Evolutionary conservation across 345 rosid genomes (phyloP).

Genomic region (Lumnitzera littorea): DNA sequence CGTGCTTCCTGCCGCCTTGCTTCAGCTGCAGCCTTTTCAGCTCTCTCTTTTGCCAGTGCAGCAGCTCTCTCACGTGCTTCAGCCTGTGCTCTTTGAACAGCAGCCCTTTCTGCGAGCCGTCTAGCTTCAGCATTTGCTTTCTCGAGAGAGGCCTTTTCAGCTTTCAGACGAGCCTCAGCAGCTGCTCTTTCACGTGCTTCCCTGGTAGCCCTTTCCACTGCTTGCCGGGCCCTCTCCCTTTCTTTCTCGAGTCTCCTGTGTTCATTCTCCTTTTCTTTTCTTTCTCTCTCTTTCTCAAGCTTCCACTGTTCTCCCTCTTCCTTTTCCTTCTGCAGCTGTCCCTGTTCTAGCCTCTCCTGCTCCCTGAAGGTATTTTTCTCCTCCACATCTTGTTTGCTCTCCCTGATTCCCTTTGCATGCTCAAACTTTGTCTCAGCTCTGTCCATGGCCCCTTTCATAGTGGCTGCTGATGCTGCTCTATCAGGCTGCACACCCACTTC

Average conservation of each 20-base stretch:
- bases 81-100: constrained; percentile 20
- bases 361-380: constrained; percentile 25
- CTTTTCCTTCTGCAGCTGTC: constrained; percentile 16
- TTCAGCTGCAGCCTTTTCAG: constrained; percentile 26
- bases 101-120: constrained; percentile 25
- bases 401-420: constrained; percentile 28
- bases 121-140: constrained; percentile 23
- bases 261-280: constrained; percentile 33
- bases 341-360: constrained; percentile 23
- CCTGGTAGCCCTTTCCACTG: constrained; percentile 42
- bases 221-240: constrained; percentile 35
- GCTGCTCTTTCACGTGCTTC: constrained; percentile 51
- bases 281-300: constrained; percentile 21
- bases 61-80: constrained; percentile 20
- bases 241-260: constrained; percentile 28
- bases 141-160: constrained; percentile 29
- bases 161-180: constrained; percentile 25
- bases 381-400: constrained; percentile 19
- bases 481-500: constrained; percentile 26
- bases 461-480: constrained; percentile 33
- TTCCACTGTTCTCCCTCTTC: constrained; percentile 37
- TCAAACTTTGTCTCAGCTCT: constrained; percentile 42
- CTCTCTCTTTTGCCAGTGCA: constrained; percentile 16
- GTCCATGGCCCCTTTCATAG: constrained; percentile 48
- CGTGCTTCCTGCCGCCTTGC: constrained; percentile 16